Evolutionary conservation across 2,329 filamentous ascomycete genomes (phyloP).

Genomic region (Colletotrichum sp.): DNA sequence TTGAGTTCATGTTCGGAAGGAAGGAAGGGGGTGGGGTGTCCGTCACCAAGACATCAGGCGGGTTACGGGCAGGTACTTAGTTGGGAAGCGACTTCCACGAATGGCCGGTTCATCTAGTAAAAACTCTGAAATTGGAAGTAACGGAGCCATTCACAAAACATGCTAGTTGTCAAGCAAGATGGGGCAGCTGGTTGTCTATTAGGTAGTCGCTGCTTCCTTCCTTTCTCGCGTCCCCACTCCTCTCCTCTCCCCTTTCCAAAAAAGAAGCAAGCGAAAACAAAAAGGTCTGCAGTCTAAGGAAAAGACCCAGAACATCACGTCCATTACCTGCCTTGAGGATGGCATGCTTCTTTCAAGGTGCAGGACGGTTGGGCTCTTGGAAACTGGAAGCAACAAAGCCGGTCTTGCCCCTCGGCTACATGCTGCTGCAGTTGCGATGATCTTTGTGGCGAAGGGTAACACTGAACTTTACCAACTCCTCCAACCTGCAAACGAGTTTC

Average conservation of each 20-base stretch:
- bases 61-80: not conserved
- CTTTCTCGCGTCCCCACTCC: not conserved
- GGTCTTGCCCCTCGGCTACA: not conserved
- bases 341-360: not conserved
- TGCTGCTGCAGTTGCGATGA: not conserved
- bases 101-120: too few species aligned
- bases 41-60: not conserved
- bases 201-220: not conserved
- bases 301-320: not conserved
- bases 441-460: not conserved
- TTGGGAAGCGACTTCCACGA: not conserved
- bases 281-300: not conserved
- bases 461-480: not conserved
- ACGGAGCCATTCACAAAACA: too few species aligned
- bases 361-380: not conserved
- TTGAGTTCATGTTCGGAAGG: not conserved
- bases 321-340: not conserved
- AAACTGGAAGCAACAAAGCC: not conserved
- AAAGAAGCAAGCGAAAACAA: not conserved
- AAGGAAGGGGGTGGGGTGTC: not conserved
- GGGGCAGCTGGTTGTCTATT: too few species aligned
- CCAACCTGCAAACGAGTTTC: not conserved
- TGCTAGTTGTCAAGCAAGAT: too few species aligned
- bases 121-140: not conserved
- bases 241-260: not conserved